A percentile compares a stretch with the other conserved stretches of the same genome.
These are phyloP conservation scores for Talaromyces islandicus DNA, from an alignment of 2,329 filamentous ascomycete species.

Conservation along the genomic window DNA sequence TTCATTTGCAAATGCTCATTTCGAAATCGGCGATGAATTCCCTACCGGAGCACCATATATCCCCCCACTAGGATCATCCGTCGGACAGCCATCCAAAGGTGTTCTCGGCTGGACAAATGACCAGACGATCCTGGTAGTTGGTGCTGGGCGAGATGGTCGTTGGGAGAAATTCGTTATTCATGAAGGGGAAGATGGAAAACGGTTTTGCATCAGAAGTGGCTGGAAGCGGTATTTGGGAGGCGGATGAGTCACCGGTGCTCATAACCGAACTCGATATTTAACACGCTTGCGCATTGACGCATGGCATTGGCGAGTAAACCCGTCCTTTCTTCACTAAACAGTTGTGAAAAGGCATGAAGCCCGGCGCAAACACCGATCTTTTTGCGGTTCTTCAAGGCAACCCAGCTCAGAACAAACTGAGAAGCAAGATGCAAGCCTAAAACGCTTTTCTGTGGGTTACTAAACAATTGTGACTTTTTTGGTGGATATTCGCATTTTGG, in stretches of 20 bases:
- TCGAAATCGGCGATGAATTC: slow-evolving; percentile 75
- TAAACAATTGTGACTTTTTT: not conserved
- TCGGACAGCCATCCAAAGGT: slow-evolving; percentile 66
- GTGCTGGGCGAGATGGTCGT: slow-evolving; percentile 70
- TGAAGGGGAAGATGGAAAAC: slow-evolving; percentile 62
- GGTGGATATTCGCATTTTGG: not conserved
- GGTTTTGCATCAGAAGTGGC: slow-evolving; percentile 63
- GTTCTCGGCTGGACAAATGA: slow-evolving; percentile 79
- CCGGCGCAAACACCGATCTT: not conserved
- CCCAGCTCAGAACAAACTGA: not conserved
- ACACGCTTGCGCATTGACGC: not conserved
- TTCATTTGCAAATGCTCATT: slow-evolving; percentile 72
- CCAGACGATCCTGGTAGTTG: slow-evolving; percentile 66
- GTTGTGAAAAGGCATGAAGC: not conserved
- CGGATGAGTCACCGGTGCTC: slow-evolving; percentile 15
- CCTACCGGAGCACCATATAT: slow-evolving; percentile 35
- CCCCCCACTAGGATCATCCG: slow-evolving; percentile 48
- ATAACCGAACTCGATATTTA: slow-evolving; percentile 12
- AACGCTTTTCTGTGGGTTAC: not conserved
- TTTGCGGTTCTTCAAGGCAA: not conserved
- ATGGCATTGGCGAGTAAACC: not conserved
- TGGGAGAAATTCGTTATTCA: slow-evolving; percentile 82
- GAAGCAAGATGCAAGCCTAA: not conserved
- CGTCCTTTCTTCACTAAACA: not conserved
- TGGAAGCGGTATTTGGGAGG: slow-evolving; percentile 72